Conservation (phyloP, 805 yeast genomes). For the Pichia nanzhaoensis region DNA sequence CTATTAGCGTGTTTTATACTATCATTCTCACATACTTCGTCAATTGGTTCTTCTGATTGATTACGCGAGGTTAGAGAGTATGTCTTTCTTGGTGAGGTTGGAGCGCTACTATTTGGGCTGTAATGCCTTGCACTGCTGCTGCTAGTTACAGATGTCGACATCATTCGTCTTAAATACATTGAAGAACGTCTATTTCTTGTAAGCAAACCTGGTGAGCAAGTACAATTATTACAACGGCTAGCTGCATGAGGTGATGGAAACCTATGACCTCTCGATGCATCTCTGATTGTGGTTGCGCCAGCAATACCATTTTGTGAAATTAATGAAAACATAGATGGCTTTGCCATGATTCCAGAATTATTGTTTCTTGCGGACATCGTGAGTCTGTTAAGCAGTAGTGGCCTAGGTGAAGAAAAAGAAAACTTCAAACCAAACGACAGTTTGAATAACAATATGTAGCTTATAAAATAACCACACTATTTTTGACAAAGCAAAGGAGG, state of each 20-base stretch:
- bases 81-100: slow-evolving; percentile 10
- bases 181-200: slow-evolving; percentile 61
- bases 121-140: slow-evolving; percentile 5
- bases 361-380: slow-evolving; percentile 1
- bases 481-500: too few species aligned
- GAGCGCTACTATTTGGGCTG: slow-evolving; percentile 1
- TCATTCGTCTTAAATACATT: slow-evolving; percentile 30
- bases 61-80: not conserved
- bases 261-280: slow-evolving; percentile 21
- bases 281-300: slow-evolving; percentile 27
- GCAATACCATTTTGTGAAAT: slow-evolving; percentile 28
- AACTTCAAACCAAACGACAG: too few species aligned
- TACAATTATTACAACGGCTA: slow-evolving; percentile 65
- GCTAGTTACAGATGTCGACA: slow-evolving; percentile 9
- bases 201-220: slow-evolving; percentile 76
- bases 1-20: slow-evolving; percentile 5
- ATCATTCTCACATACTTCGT: slow-evolving; percentile 3
- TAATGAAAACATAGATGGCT: slow-evolving; percentile 39
- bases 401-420: too few species aligned
- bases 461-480: too few species aligned
- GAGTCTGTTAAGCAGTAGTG: too few species aligned
- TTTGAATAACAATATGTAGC: too few species aligned
- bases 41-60: slow-evolving; percentile 23
- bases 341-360: slow-evolving; percentile 13
- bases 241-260: slow-evolving; percentile 13